Evolutionary conservation across 805 yeast species (phyloP), one percentile per base, ranked within the genome.

Genomic region (Candida suzukii): DNA sequence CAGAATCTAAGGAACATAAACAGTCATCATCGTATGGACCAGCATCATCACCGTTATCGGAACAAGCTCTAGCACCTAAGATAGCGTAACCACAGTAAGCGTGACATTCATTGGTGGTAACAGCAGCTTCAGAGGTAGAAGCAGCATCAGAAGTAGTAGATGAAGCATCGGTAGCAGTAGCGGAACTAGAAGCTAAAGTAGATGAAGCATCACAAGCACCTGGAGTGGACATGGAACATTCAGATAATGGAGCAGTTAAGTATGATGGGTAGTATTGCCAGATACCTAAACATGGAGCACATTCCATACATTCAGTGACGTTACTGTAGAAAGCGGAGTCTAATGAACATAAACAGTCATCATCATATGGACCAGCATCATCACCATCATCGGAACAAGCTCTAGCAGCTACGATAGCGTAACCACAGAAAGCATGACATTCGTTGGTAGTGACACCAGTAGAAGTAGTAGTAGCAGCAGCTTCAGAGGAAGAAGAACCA

Each of bases 281-380:
- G 22, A 31, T 19, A 12, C 13, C 14, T 20, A 42, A 30, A 38
- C 44, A 41, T 32, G 41, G 34, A 29, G 41, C 41, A 38, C 35
- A 66, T 36, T 52, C 63, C 47, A 66, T 53, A 54, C 70, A 66
- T 8, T 47, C 46, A n/a, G 50, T 46, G 45, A 62, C 60, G 31
- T 52, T 47, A 11, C 41, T 29, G 35, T 51, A 13, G 55, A 65
- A 65, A 5, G 41, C 22, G 24, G 62, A 38, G 29, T 37, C 63
- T 1, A 41, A 36, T 11, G 48, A 35, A 61, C 70, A 65, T 33
- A 65, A 49, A 52, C 67, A 61, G 14, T 48, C 41, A 26, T 45
- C 28, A 46, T 58, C 59, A 50, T 56, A 63, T 32, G 64, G 60
- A 20, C 61, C 60, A 18, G 40, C 20, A 37, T 56, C 59, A 11